Base-by-base conservation (phyloP, 1,139 yeast genomes). In the Blastobotrys illinoisensis region DNA sequence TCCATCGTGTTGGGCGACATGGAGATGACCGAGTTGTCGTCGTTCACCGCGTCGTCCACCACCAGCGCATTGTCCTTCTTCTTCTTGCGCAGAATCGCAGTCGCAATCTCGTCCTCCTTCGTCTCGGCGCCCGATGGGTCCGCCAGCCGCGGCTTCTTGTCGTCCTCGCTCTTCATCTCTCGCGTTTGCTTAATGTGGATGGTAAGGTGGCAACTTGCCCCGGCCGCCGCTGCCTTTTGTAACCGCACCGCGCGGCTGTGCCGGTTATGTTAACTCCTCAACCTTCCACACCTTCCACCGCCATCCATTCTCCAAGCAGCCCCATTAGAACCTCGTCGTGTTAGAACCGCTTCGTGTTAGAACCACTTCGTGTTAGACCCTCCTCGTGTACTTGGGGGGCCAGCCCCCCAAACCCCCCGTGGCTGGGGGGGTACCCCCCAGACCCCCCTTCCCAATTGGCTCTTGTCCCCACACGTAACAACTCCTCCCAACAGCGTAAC, bases 1-100 rank as follows among this genome's bases (percentile, higher is more conserved):
- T 95, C 99, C 96, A 95, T 89, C 26, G 99, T 95, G 72, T 86
- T 86, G 36, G 96, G 87, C 44, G 95, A 86, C 85, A 95, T 87
- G 53, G 97, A 87, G 69, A 95, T 87, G 60, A 91, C 96, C 40
- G 97, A 90, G 75, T 93, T 95, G 73, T 95, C 99, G 73, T 95
- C 99, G 67, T 88, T 90, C 68, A 86, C 83, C 60, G 99, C 98
- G 74, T 95, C 99, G 71, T 95, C 99, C 52, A 95, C 99, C 62
- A 95, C 76, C 67, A 95, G 79, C 53, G 95, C 80, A 73, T 95
- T 95, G 69, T 88, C 97, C 81, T 93, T 93, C 95, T 93, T 93
- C 85, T 95, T 95, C 74, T 93, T 83, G 75, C 97, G 87, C 68
- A 95, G 79, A 69, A 95, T 95, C 44, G 99, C 99, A 55, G 99